Evolutionary conservation across 2,329 filamentous ascomycete genomes (phyloP), one percentile per base, ranked within the genome.

Genomic region (Sclerotinia borealis): DNA sequence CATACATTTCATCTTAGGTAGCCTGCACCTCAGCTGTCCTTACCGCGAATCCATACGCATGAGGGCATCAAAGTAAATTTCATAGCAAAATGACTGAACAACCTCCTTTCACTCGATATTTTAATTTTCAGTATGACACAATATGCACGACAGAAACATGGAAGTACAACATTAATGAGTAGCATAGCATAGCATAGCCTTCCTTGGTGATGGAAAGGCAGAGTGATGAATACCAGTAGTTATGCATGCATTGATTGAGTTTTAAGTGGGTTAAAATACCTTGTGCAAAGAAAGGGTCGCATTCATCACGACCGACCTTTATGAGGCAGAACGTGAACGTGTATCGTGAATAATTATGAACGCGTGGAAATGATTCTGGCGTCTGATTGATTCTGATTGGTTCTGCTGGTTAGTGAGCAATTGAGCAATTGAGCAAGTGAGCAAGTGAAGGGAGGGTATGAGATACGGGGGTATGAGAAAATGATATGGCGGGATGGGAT

Each of bases 211-310:
- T 11, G 7, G 22, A 41, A 11, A 4, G 39, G 8, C 9, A 27
- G 9, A 37, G 31, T 48, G 29, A 45, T 19, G 29, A 45, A 36
- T 45, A 36, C 59, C 59, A 62, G 39, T 62, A 48, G 15, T 37
- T 49, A 22, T 56, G 50, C 50, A 55, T 56, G 50, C 31, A 47
- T 59, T 27, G 55, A 19, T 36, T 25, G n/a, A 22, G n/a, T 25
- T 11, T 36, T 25, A 31, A 22, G n/a, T 25, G 3, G 22, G 10
- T 29, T 7, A 25, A 9, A 8, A 17, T 22, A 43, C n/a, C n/a
- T n/a, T n/a, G 50, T 34, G 31, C 17, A 22, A 19, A 50, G 55
- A 47, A 59, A 49, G n/a, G 59, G 59, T 50, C 36, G 48, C 48
- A 43, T 27, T 15, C 3, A 61, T 31, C n/a, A 17, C 27, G 47